Conservation (phyloP, 495 filamentous ascomycete genomes). For the Delitschia confertaspora region DNA sequence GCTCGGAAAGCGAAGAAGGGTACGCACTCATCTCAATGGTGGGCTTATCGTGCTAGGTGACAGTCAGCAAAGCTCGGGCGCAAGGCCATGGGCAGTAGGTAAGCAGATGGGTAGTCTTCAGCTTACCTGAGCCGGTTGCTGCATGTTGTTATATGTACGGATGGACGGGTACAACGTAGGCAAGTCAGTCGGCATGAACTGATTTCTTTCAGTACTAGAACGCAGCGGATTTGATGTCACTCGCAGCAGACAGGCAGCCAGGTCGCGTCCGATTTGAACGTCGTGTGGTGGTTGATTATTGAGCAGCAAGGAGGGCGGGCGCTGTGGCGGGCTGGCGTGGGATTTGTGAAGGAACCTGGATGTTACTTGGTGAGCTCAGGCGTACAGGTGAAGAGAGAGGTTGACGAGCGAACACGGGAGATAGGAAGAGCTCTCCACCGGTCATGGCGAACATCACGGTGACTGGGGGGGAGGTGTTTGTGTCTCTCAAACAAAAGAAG, state of each 20-base stretch:
- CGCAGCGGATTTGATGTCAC: no score
- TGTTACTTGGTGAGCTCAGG: no score
- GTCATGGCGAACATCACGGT: background rate
- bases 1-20: background rate
- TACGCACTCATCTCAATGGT: conserved; percentile 28
- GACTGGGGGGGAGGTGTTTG: background rate
- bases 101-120: conserved; percentile 1
- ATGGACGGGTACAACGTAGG: conserved; percentile 23
- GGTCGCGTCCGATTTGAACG: no score
- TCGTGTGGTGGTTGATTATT: conserved; percentile 20
- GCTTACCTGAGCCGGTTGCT: conserved; percentile 28
- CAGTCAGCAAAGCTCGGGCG: conserved; percentile 14
- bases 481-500: no score
- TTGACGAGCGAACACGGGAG: no score
- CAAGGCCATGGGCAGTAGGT: conserved; percentile 7
- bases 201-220: no score
- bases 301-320: conserved; percentile 8
- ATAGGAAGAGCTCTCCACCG: no score
- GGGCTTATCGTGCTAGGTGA: conserved; percentile 20
- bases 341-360: no score
- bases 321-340: no score
- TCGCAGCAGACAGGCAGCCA: no score
- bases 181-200: conserved; percentile 26
- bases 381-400: no score
- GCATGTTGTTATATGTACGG: conserved; percentile 21